These are phyloP conservation scores for Nevesoporus exiguus DNA, from an alignment of 768 basidiomycete species.

Conservation along the genomic window DNA sequence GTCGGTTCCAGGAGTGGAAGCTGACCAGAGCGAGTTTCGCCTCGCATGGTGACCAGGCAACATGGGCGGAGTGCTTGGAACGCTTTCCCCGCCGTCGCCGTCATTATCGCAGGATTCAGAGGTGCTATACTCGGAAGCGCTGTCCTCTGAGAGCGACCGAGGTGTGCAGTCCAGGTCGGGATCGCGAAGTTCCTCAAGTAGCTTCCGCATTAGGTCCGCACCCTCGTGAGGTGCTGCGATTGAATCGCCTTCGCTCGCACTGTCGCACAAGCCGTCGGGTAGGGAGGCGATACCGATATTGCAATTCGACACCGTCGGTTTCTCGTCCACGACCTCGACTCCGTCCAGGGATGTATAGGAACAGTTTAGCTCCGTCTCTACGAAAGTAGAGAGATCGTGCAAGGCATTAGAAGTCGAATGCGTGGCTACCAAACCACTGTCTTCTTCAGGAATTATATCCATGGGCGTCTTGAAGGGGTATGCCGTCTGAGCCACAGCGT, in stretches of 20 bases:
- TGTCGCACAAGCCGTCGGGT: not conserved
- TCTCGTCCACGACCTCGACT: not conserved
- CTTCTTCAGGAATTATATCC: not conserved
- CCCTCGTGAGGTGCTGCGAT: not conserved
- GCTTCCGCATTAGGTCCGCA: slow-evolving; percentile 9
- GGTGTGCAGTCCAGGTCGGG: slow-evolving; percentile 6
- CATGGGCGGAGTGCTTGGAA: not conserved
- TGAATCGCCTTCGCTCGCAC: not conserved
- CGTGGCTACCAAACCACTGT: not conserved
- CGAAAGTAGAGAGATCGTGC: not conserved
- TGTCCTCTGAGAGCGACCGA: slow-evolving; percentile 2
- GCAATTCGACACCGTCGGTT: not conserved
- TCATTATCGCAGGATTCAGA: not conserved
- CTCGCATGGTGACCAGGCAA: not conserved
- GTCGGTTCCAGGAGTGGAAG: not conserved
- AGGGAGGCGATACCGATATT: not conserved
- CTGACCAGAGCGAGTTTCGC: not conserved
- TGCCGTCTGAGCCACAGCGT: slow-evolving; percentile 10
- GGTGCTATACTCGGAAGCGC: slow-evolving; percentile 6
- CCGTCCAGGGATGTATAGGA: not conserved
- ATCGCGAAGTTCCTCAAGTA: slow-evolving; percentile 18
- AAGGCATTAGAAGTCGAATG: not conserved
- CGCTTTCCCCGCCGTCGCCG: not conserved
- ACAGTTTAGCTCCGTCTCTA: not conserved
- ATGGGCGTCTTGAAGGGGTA: not conserved